Percentiles rank a stretch among this genome's conserved stretches.
phyloP scores from a whole-genome alignment of 805 yeast genomes.

The Saccharomycopsis javanensis region DNA sequence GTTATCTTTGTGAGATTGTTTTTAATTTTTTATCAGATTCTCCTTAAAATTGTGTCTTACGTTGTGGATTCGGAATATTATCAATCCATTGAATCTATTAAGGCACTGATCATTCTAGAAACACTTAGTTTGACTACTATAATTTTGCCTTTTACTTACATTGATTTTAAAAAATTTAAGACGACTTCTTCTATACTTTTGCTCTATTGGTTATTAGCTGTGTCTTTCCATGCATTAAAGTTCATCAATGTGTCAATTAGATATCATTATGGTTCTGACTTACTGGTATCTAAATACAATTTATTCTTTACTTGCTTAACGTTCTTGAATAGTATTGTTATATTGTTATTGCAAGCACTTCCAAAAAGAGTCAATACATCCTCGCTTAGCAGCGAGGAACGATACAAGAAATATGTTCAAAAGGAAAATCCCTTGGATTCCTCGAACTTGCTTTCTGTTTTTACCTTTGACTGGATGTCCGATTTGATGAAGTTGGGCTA shows the following conservation, averaged over 20 bases:
- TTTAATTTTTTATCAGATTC: conserved; percentile 27
- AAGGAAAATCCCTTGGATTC: conserved; percentile 37
- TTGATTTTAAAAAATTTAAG: conserved; percentile 58
- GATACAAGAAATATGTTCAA: conserved; percentile 25
- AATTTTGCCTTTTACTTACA: conserved; percentile 49
- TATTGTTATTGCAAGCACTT: conserved; percentile 30
- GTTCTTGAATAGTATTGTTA: conserved; percentile 25
- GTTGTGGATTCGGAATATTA: conserved; percentile 21
- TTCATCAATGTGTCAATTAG: conserved; percentile 32
- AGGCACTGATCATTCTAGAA: conserved; percentile 31
- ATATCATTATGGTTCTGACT: conserved; percentile 24
- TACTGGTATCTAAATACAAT: conserved; percentile 22
- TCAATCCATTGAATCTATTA: conserved; percentile 20
- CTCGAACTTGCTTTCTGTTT: conserved; percentile 63
- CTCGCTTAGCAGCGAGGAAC: conserved; percentile 32
- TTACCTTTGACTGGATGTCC: conserved; percentile 90
- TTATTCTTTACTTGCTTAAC: conserved; percentile 28
- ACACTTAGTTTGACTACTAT: conserved; percentile 35
- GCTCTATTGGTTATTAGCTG: conserved; percentile 62
- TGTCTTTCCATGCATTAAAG: conserved; percentile 39
- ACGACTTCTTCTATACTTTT: conserved; percentile 62
- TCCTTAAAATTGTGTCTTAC: conserved; percentile 23
- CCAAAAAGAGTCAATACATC: conserved; percentile 28
- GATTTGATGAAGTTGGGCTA: conserved; percentile 73
- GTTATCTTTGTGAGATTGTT: conserved; percentile 26